These are phyloP conservation scores for Aspergillus sp. DNA, from an alignment of 2,329 filamentous ascomycete species.

Conservation along the genomic window DNA sequence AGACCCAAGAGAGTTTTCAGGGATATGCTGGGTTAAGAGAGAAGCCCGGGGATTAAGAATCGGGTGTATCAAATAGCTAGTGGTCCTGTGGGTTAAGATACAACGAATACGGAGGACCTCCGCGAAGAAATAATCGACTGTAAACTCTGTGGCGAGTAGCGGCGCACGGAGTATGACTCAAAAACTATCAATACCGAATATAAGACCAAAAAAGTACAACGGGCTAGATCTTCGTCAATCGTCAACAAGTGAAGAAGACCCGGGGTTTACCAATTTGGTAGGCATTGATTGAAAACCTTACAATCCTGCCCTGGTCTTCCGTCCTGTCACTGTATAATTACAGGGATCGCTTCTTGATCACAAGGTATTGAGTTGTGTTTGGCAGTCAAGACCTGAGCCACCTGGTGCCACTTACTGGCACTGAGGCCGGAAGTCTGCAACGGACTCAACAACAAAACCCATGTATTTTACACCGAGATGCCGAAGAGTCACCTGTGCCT, in stretches of 20 bases:
- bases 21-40: not conserved
- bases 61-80: slow-evolving; percentile 13
- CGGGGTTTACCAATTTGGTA: not conserved
- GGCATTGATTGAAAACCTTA: not conserved
- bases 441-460: not conserved
- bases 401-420: slow-evolving; percentile 4
- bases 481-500: slow-evolving; percentile 1
- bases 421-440: not conserved
- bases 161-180: slow-evolving; percentile 8
- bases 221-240: not conserved
- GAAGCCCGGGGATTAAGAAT: slow-evolving; percentile 6
- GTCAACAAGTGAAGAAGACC: not conserved
- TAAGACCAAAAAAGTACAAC: not conserved
- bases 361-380: not conserved
- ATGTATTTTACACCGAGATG: not conserved
- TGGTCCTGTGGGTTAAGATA: slow-evolving; percentile 15
- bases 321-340: not conserved
- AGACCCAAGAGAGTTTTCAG: not conserved
- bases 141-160: slow-evolving; percentile 11
- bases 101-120: slow-evolving; percentile 17
- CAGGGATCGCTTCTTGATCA: not conserved
- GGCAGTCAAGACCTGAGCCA: not conserved
- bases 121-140: slow-evolving; percentile 14
- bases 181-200: not conserved
- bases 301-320: not conserved